Evolutionary conservation across 345 rosid species (phyloP).

Genomic region (Lepidium sativum): DNA sequence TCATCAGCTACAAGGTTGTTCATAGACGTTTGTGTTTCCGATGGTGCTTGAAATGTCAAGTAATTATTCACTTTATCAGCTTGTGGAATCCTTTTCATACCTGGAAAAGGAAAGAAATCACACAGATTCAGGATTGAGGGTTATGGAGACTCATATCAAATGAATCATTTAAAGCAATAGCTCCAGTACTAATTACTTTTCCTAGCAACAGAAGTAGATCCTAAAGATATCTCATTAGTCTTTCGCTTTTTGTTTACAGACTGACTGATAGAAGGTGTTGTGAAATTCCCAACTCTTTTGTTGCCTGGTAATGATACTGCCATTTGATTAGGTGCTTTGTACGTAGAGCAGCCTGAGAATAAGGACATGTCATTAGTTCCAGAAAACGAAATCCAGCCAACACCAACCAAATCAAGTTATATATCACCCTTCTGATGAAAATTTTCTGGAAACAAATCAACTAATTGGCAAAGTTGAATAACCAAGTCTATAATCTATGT

Average conservation of each 20-base stretch:
- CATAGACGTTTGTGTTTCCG: conserved; percentile 21
- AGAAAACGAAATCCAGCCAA: not conserved
- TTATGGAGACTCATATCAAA: not conserved
- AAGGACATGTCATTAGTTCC: not conserved
- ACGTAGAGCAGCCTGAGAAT: conserved; percentile 28
- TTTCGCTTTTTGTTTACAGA: conserved; percentile 45
- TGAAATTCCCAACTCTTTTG: conserved; percentile 7
- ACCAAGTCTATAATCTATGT: not conserved
- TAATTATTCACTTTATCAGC: conserved; percentile 19
- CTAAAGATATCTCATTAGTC: conserved; percentile 24
- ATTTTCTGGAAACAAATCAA: not conserved
- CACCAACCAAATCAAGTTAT: not conserved
- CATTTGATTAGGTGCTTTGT: conserved; percentile 30
- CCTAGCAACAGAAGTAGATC: conserved; percentile 36
- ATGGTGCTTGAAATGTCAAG: conserved; percentile 19
- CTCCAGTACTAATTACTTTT: conserved; percentile 8
- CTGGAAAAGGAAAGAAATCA: not conserved
- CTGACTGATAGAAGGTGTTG: conserved; percentile 27
- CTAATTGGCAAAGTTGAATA: not conserved
- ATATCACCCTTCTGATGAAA: not conserved
- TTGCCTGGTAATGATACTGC: conserved; percentile 34
- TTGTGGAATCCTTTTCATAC: not conserved
- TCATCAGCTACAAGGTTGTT: conserved; percentile 7
- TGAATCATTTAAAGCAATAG: not conserved
- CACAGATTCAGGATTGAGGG: not conserved